A percentile compares a stretch with the other conserved stretches of the same genome.
These are phyloP conservation scores for Astragalus glycyphyllos DNA, from an alignment of 306 rosid species.

Conservation along the genomic window DNA sequence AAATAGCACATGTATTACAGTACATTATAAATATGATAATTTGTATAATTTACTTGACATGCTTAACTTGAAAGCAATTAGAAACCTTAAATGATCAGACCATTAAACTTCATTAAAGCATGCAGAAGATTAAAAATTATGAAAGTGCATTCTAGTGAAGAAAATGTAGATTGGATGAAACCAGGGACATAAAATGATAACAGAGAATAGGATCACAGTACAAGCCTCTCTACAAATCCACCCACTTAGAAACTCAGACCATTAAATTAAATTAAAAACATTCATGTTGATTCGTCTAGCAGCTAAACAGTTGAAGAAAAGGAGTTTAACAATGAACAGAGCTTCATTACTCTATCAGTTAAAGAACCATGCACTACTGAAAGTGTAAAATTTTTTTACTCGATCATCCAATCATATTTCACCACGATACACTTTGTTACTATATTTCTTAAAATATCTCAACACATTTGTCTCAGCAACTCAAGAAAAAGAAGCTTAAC, in stretches of 20 bases:
- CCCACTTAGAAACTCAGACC: slow-evolving; percentile 50
- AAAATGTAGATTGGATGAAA: slow-evolving; percentile 43
- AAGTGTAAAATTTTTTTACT: too few species aligned
- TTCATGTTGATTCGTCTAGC: slow-evolving; percentile 2
- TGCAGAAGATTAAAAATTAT: slow-evolving; percentile 42
- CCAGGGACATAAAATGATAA: slow-evolving; percentile 45
- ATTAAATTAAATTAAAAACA: slow-evolving; percentile 26
- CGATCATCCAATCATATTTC: too few species aligned
- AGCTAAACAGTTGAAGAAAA: neutral
- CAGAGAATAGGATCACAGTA: slow-evolving; percentile 45
- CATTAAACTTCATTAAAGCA: slow-evolving; percentile 39
- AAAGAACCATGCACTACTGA: too few species aligned
- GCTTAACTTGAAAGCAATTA: too few species aligned
- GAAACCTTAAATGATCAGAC: neutral
- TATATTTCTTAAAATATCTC: too few species aligned
- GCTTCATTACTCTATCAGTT: neutral
- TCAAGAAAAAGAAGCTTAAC: too few species aligned
- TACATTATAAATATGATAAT: neutral
- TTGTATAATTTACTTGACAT: neutral
- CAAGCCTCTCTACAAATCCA: slow-evolving; percentile 57
- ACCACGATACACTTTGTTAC: too few species aligned
- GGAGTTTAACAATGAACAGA: slow-evolving; percentile 14
- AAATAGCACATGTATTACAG: neutral
- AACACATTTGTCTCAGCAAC: too few species aligned
- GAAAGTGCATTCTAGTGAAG: slow-evolving; percentile 34